Evolutionary conservation across 495 filamentous ascomycete species (phyloP).

Genomic region (Neurospora tetrasperma): DNA sequence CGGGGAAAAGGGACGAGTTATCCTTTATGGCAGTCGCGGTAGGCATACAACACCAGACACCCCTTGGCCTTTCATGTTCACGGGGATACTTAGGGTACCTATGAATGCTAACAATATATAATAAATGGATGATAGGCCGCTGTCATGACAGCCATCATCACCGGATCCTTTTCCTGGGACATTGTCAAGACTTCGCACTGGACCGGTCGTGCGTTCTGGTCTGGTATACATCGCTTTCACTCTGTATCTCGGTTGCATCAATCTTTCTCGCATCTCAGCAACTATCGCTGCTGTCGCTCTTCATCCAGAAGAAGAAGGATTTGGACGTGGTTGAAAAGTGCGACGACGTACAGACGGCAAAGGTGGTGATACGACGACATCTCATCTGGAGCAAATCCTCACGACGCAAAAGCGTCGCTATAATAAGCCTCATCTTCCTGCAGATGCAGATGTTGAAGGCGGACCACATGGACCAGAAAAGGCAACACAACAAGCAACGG

Average conservation of each 20-base stretch:
- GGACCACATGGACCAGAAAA: not conserved
- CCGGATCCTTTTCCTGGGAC: not conserved
- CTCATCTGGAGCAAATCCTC: conserved; percentile 4
- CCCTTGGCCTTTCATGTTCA: no score
- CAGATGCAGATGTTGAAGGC: not conserved
- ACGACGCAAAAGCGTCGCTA: not conserved
- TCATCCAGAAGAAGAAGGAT: not conserved
- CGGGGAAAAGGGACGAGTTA: conserved; percentile 2
- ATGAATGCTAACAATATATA: no score
- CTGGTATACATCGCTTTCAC: conserved; percentile 2
- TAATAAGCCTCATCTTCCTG: not conserved
- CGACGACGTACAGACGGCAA: not conserved
- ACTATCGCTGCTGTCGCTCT: not conserved
- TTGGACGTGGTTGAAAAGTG: no score
- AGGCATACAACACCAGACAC: not conserved
- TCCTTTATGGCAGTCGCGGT: conserved; percentile 1
- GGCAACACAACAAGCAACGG: not conserved
- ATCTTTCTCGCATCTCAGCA: conserved; percentile 2
- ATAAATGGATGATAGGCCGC: not conserved
- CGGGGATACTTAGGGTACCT: no score
- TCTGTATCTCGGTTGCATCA: not conserved
- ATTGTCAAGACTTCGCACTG: conserved; percentile 1
- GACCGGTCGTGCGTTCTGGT: conserved; percentile 5
- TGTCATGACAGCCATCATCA: conserved; percentile 2
- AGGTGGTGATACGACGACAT: not conserved